Conservation (phyloP, 2,329 filamentous ascomycete species). For the Pseudocercospora pini-densiflorae region DNA sequence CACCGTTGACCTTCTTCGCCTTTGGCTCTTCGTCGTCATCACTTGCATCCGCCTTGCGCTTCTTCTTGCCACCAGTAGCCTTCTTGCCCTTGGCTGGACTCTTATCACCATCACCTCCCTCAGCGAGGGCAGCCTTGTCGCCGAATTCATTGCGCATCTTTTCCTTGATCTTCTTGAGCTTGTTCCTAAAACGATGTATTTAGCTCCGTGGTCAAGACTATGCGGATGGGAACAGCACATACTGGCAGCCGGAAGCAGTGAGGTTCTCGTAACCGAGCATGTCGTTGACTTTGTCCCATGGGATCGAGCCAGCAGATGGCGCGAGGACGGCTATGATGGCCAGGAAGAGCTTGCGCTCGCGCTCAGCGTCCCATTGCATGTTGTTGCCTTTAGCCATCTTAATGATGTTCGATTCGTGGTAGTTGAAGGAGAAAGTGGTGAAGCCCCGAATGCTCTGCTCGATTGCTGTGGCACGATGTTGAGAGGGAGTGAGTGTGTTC, state of each 20-base stretch:
- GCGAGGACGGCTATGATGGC: neutral
- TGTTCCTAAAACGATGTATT: neutral
- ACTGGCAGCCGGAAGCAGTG: neutral
- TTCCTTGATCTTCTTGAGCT: conserved; percentile 4
- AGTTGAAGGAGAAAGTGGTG: neutral
- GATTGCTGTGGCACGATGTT: too few relatives aligned
- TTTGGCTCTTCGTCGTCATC: conserved; percentile 4
- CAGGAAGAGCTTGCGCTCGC: conserved; percentile 3
- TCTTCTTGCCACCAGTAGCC: neutral
- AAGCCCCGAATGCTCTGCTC: too few relatives aligned
- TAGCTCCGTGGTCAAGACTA: neutral
- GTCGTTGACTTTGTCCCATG: neutral
- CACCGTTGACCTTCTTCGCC: neutral
- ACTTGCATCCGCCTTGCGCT: neutral
- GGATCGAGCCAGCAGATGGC: neutral
- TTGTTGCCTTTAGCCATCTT: neutral
- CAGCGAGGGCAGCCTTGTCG: neutral
- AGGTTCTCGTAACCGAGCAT: conserved; percentile 1
- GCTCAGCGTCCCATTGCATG: neutral
- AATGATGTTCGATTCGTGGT: neutral
- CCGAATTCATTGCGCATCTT: neutral
- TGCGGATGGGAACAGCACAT: neutral
- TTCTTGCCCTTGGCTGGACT: neutral
- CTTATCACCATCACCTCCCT: neutral
- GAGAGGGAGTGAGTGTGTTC: too few relatives aligned